Percentiles rank a stretch among this genome's conserved stretches.
These are phyloP conservation scores for Ceratocystis colombiana DNA, from an alignment of 2,329 filamentous ascomycete species.

Conservation along the genomic window DNA sequence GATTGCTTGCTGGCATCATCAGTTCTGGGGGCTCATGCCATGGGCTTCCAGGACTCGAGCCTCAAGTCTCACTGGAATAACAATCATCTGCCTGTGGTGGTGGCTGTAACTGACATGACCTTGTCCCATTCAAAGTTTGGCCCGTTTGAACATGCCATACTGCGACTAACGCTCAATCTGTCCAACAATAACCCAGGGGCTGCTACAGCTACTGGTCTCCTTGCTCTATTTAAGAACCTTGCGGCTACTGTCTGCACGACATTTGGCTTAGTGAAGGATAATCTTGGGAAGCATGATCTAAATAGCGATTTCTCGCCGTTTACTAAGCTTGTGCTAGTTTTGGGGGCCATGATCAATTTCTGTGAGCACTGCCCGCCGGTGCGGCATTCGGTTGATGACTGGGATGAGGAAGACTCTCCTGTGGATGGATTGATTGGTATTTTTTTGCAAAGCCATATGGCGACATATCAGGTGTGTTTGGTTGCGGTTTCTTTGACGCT, in stretches of 20 bases:
- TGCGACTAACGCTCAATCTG: constrained; percentile 71
- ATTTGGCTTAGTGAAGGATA: constrained; percentile 41
- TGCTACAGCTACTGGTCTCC: constrained; percentile 58
- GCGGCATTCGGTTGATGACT: constrained; percentile 35
- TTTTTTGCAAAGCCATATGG: constrained; percentile 58
- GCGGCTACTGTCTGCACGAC: constrained; percentile 43
- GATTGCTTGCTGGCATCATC: constrained; percentile 33
- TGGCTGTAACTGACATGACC: constrained; percentile 38
- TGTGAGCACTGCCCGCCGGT: constrained; percentile 64
- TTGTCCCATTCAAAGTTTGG: constrained; percentile 35
- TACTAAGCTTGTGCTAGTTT: constrained; percentile 63
- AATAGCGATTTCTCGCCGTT: constrained; percentile 39
- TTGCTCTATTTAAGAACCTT: constrained; percentile 43
- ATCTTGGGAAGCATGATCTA: constrained; percentile 42
- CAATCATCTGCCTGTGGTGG: constrained; percentile 44
- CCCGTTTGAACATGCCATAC: constrained; percentile 39
- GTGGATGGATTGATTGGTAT: constrained; percentile 52
- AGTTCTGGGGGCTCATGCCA: constrained; percentile 46
- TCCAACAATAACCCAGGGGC: constrained; percentile 69
- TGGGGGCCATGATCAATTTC: constrained; percentile 81
- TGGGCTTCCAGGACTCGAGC: constrained; percentile 39
- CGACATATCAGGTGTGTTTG: constrained; percentile 55
- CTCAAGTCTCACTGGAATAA: constrained; percentile 39
- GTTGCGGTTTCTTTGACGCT: not conserved
- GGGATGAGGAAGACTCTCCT: constrained; percentile 34